Evolutionary conservation across 352 stramenopile genomes (phyloP), one percentile per base, ranked within the genome.

Genomic region (Elongisporangium undulatum): DNA sequence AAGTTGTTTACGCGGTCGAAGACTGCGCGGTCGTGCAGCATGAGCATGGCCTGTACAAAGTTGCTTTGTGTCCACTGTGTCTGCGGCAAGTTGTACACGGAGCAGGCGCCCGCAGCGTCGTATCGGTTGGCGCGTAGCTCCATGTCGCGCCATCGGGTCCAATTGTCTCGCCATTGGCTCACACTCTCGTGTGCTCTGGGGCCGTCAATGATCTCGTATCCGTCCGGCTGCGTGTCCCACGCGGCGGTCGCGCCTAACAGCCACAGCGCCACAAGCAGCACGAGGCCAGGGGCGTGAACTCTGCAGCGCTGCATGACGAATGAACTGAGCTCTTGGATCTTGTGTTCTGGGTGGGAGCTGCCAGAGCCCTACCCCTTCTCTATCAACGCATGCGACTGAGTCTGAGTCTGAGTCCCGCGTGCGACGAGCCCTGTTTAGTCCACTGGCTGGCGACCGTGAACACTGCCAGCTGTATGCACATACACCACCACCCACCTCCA

Each of bases 141-240:
- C 77, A 90, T 90, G 29, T 85, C 63, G 34, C 80, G 77, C 85
- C 85, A 95, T 0, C 61, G 58, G 19, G 53, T 54, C 85, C 85
- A 95, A 26, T 86, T 63, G 16, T 58, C 58, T 56, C 67, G 72
- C 85, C 85, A 95, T 8, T 63, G 55, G n/a, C 65, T 63, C 5
- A 90, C 55, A 21, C 61, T 53, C 7, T 86, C 56, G 13, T 58
- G 49, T 0, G 66, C 54, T 19, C 15, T 48, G 4, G 84, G 83
- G 1, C 78, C 83, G 58, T 95, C 74, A 59, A 93, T 87, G 26
- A 95, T 62, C 70, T 95, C 80, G 61, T 91, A 95, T 17, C 84
- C 83, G 45, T 91, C 71, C 10, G 85, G 85, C 73, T 90, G 81
- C 24, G 67, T 67, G 52, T 95, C 85, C 85, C 85, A 93, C 34